A percentile compares a stretch with the other conserved stretches of the same genome.
Evolutionary conservation across 208 protist species (phyloP).

Genomic region (Trypanosoma rangeli): DNA sequence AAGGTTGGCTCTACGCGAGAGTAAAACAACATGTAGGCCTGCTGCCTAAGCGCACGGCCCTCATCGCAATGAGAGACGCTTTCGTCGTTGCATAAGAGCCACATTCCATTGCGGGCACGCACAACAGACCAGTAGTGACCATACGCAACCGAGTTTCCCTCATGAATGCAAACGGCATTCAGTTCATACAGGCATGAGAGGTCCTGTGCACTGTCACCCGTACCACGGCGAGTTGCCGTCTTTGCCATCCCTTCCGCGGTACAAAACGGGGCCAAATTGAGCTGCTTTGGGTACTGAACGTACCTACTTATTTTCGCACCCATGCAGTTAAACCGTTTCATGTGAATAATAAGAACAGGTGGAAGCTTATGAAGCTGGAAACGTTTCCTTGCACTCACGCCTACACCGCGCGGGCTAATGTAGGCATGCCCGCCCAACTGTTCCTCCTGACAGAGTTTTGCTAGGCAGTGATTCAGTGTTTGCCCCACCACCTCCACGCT

Average conservation of each 20-base stretch:
- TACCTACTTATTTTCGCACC: conserved; percentile 68
- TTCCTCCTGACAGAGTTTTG: conserved; percentile 72
- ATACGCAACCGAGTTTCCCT: conserved; percentile 68
- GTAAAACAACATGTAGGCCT: conserved; percentile 93
- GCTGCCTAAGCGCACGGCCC: conserved; percentile 59
- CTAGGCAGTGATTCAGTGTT: conserved; percentile 76
- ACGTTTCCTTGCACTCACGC: conserved; percentile 79
- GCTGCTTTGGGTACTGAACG: conserved; percentile 58
- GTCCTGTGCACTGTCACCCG: background rate
- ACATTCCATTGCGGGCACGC: conserved; percentile 73
- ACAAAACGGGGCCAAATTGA: conserved; percentile 70
- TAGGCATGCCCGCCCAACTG: conserved; percentile 75
- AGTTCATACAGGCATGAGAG: conserved; percentile 71
- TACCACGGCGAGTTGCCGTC: background rate
- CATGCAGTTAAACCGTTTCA: conserved; percentile 84
- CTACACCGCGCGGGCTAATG: conserved; percentile 68
- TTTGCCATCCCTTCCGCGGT: conserved; percentile 22
- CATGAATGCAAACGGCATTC: conserved; percentile 88
- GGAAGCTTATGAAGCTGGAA: conserved; percentile 80
- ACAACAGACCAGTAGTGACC: conserved; percentile 93
- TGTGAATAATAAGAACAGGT: conserved; percentile 82
- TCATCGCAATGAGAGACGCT: conserved; percentile 61
- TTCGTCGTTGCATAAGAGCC: conserved; percentile 89
- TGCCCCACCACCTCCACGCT: conserved; percentile 71
- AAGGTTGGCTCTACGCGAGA: conserved; percentile 31